Evolutionary conservation across 1,284 basidiomycete species (phyloP).

Genomic region (Apiotrichum porosum): DNA sequence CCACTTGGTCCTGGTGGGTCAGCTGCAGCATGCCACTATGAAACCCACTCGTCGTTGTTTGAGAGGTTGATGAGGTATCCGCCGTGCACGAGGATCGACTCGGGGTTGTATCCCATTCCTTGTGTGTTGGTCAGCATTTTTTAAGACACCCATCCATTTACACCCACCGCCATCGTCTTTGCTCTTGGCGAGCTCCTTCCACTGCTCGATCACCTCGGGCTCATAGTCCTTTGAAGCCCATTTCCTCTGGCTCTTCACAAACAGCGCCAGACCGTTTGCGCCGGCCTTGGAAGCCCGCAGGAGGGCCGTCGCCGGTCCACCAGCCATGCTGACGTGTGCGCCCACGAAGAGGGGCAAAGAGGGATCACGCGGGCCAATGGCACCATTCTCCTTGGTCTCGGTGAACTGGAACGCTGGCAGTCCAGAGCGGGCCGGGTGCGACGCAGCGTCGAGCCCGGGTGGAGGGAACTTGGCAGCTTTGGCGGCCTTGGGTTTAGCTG

Average conservation of each 20-base stretch:
- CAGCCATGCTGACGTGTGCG: slow-evolving; percentile 74
- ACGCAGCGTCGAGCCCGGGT: slow-evolving; percentile 32
- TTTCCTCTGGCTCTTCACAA: slow-evolving; percentile 75
- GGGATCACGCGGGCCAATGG: slow-evolving; percentile 16
- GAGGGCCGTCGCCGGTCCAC: slow-evolving; percentile 69
- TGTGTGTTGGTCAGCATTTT: not conserved
- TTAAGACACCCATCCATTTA: not conserved
- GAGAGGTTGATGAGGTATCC: slow-evolving; percentile 81
- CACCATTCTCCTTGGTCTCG: slow-evolving; percentile 16
- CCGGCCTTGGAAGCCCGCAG: slow-evolving; percentile 68
- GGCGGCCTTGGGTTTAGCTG: slow-evolving; percentile 2
- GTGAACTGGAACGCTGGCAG: slow-evolving; percentile 28
- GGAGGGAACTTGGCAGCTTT: slow-evolving; percentile 32
- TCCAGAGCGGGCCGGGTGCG: slow-evolving; percentile 38
- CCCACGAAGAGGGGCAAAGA: slow-evolving; percentile 53
- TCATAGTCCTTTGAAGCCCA: slow-evolving; percentile 65
- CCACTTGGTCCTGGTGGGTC: slow-evolving; percentile 58
- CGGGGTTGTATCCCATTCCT: slow-evolving; percentile 57
- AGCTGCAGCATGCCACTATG: too few species aligned
- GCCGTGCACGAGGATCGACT: slow-evolving; percentile 69
- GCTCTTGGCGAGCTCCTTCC: slow-evolving; percentile 56
- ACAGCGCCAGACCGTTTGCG: slow-evolving; percentile 75
- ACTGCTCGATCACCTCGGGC: slow-evolving; percentile 53
- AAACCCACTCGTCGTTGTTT: slow-evolving; percentile 65
- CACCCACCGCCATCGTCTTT: slow-evolving; percentile 39